Evolutionary conservation across 2,329 filamentous ascomycete species (phyloP).

Genomic region (Xylaria multiplex): DNA sequence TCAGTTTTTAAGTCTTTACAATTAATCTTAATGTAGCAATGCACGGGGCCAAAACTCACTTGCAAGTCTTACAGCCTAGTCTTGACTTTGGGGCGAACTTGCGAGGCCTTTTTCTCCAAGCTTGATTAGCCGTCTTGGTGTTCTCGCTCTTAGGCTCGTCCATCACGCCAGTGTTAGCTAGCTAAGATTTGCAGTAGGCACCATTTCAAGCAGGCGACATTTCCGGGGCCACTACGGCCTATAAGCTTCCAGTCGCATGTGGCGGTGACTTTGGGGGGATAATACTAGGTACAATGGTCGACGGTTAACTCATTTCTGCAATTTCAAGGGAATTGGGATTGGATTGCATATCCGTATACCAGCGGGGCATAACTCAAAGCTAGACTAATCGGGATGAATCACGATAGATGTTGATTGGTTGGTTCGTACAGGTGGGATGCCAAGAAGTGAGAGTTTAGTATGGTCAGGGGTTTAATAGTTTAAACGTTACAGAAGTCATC

Average conservation of each 20-base stretch:
- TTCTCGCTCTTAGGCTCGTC: constrained; percentile 21
- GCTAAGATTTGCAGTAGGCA: constrained; percentile 8
- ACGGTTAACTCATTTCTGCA: background rate
- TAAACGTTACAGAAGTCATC: too few species aligned
- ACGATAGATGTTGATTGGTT: constrained; percentile 3
- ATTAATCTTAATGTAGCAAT: constrained; percentile 19
- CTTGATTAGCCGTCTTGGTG: constrained; percentile 44
- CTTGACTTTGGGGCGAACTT: constrained; percentile 54
- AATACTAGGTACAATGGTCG: background rate
- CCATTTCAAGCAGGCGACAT: constrained; percentile 7
- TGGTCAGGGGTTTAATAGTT: too few species aligned
- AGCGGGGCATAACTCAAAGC: background rate
- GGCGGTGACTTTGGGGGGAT: background rate
- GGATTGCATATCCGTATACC: constrained; percentile 19
- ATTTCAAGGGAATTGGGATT: constrained; percentile 19
- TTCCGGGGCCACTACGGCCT: constrained; percentile 1
- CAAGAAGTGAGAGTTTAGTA: background rate
- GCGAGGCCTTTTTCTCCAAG: constrained; percentile 53
- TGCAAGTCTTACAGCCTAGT: constrained; percentile 54
- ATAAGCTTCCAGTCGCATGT: constrained; percentile 8
- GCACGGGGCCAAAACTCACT: constrained; percentile 46
- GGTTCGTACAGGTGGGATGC: constrained; percentile 41
- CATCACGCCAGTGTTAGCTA: constrained; percentile 21
- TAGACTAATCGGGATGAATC: constrained; percentile 9
- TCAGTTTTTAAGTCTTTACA: constrained; percentile 34